Conservation (phyloP, 805 yeast species). For the Kazachstania bromeliacearum region DNA sequence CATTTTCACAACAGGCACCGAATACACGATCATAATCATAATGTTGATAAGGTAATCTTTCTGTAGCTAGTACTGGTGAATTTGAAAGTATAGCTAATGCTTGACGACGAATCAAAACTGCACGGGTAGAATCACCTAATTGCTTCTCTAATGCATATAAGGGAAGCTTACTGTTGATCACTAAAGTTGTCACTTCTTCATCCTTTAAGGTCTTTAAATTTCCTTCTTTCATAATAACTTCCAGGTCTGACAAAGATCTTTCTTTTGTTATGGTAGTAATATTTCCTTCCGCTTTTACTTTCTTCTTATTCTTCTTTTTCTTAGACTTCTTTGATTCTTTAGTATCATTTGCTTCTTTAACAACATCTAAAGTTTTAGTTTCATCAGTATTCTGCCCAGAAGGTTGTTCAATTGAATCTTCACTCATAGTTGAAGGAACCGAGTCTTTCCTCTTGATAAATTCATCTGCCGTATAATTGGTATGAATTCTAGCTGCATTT, state of each 20-base stretch:
- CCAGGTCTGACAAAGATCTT: constrained; percentile 57
- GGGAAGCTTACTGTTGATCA: constrained; percentile 71
- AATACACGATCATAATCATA: constrained; percentile 94
- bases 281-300: neutral
- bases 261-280: constrained; percentile 7
- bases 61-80: constrained; percentile 71
- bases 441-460: constrained; percentile 5
- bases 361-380: neutral
- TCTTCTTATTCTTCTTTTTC: constrained; percentile 3
- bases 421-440: neutral
- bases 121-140: constrained; percentile 79
- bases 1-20: constrained; percentile 99
- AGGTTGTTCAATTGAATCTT: constrained; percentile 6
- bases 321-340: neutral
- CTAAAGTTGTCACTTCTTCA: constrained; percentile 67
- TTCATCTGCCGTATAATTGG: constrained; percentile 32
- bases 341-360: neutral
- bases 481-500: constrained; percentile 71
- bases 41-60: constrained; percentile 65
- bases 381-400: constrained; percentile 16
- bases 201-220: constrained; percentile 54
- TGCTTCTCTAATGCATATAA: constrained; percentile 91
- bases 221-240: constrained; percentile 61
- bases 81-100: constrained; percentile 76
- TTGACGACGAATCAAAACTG: constrained; percentile 86